Conservation (phyloP, 192 early-diverging fungal genomes). For the Polychytrium aggregatum region DNA sequence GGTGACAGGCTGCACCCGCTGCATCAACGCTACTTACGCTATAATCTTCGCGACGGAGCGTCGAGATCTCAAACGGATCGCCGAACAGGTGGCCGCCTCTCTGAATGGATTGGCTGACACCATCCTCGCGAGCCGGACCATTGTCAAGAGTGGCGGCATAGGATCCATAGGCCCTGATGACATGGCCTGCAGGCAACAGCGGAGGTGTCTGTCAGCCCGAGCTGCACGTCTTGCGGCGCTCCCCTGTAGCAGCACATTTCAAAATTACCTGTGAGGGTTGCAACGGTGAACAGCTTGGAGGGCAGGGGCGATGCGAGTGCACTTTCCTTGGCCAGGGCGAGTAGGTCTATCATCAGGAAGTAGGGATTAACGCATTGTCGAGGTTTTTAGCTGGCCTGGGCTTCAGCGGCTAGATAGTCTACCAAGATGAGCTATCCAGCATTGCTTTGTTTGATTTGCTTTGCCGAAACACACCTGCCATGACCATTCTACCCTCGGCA, state of each 20-base stretch:
- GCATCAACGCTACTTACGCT: slow-evolving; percentile 21
- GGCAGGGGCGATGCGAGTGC: slow-evolving; percentile 22
- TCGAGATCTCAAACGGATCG: slow-evolving; percentile 74
- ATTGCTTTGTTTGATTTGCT: too few species aligned
- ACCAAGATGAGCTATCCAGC: too few species aligned
- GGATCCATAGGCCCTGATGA: slow-evolving; percentile 61
- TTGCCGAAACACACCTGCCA: slow-evolving; percentile 17
- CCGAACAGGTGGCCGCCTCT: slow-evolving; percentile 57
- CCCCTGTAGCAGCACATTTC: too few species aligned
- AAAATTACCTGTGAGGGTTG: slow-evolving; percentile 83
- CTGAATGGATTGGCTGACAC: slow-evolving; percentile 47
- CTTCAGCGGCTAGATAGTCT: too few species aligned
- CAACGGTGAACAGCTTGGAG: slow-evolving; percentile 61
- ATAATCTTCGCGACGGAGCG: slow-evolving; percentile 69
- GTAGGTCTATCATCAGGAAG: slow-evolving; percentile 8
- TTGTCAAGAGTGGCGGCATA: slow-evolving; percentile 71
- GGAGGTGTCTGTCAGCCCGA: too few species aligned
- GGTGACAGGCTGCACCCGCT: too few species aligned
- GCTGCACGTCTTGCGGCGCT: too few species aligned
- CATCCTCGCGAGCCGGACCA: slow-evolving; percentile 55
- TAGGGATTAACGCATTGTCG: too few species aligned
- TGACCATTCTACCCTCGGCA: slow-evolving; percentile 83
- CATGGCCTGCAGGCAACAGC: slow-evolving; percentile 61
- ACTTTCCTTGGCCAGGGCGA: slow-evolving; percentile 41
- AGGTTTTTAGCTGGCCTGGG: too few species aligned